A percentile compares a stretch with the other conserved stretches of the same genome.
phyloP scores from a whole-genome alignment of 2,329 filamentous ascomycete genomes.

The Diaporthe sp. region DNA sequence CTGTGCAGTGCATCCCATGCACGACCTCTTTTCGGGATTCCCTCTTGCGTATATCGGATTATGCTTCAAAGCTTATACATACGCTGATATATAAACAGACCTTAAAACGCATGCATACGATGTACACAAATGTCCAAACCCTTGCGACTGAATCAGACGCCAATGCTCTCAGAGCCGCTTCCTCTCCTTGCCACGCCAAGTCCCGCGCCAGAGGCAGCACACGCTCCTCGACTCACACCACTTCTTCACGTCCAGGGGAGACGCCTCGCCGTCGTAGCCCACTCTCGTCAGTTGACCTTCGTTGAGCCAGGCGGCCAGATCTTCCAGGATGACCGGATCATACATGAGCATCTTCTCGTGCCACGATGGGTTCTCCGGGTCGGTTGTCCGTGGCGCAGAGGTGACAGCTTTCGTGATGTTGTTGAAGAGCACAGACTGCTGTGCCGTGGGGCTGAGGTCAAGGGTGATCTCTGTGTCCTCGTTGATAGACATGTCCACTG shows the following conservation, averaged over 20 bases:
- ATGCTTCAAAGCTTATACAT: not conserved
- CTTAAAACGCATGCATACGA: not conserved
- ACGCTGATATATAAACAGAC: not conserved
- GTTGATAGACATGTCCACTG: conserved; percentile 58
- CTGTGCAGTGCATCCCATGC: not conserved
- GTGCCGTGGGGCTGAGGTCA: conserved; percentile 53
- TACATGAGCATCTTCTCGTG: conserved; percentile 95
- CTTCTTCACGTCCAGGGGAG: conserved; percentile 77
- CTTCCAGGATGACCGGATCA: conserved; percentile 90
- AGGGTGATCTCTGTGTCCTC: conserved; percentile 63
- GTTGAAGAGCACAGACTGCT: conserved; percentile 62
- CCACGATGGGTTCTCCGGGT: conserved; percentile 76
- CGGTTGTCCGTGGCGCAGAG: conserved; percentile 62
- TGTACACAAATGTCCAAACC: not conserved
- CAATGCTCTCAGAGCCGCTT: conserved; percentile 58
- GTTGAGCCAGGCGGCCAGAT: conserved; percentile 88
- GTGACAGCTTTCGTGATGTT: conserved; percentile 70
- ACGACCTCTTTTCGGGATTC: not conserved
- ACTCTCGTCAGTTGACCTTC: conserved; percentile 73
- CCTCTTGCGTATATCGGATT: not conserved
- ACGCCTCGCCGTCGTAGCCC: conserved; percentile 76
- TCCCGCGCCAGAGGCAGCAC: conserved; percentile 83
- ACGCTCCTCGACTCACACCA: conserved; percentile 93
- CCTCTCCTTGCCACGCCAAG: conserved; percentile 64
- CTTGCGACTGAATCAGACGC: not conserved